A percentile compares a stretch with the other conserved stretches of the same genome.
Evolutionary conservation across 495 filamentous ascomycete genomes (phyloP).

Genomic region (Aspergillus sclerotiicarbonarius): DNA sequence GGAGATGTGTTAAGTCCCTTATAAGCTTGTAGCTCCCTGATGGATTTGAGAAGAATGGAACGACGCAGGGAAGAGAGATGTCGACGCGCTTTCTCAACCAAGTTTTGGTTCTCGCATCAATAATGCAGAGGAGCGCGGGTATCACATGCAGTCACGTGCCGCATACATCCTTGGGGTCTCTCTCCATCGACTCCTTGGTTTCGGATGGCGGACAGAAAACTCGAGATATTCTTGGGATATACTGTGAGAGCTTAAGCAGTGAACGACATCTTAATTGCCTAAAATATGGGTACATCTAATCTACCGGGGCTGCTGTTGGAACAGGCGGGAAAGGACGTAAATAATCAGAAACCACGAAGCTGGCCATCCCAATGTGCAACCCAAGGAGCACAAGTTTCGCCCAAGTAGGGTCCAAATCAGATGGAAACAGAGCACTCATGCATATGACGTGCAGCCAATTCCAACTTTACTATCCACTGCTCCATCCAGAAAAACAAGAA

Average conservation of each 20-base stretch:
- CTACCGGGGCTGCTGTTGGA: constrained; percentile 23
- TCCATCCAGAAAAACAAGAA: constrained; percentile 1
- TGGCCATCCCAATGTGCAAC: constrained; percentile 19
- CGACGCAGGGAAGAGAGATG: constrained; percentile 1
- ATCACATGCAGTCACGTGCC: not conserved
- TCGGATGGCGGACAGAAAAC: not conserved
- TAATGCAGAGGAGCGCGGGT: constrained; percentile 2
- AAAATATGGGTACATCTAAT: constrained; percentile 32
- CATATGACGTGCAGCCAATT: not conserved
- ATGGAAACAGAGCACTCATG: not conserved
- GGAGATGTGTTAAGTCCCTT: not conserved
- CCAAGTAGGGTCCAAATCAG: constrained; percentile 1
- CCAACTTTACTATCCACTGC: constrained; percentile 2
- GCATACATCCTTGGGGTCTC: not conserved
- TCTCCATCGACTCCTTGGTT: not conserved
- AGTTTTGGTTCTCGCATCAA: constrained; percentile 6
- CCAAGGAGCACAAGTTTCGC: constrained; percentile 9
- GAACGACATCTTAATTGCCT: constrained; percentile 20
- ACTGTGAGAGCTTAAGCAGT: constrained; percentile 8
- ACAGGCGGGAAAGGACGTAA: constrained; percentile 14
- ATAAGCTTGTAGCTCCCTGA: not conserved
- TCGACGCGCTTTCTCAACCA: constrained; percentile 7
- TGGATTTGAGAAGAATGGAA: not conserved
- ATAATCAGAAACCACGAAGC: constrained; percentile 17
- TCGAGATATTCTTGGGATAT: not conserved